A percentile compares a stretch with the other conserved stretches of the same genome.
Conservation (phyloP, 2,329 filamentous ascomycete species). For the Trichoderma sp. region DNA sequence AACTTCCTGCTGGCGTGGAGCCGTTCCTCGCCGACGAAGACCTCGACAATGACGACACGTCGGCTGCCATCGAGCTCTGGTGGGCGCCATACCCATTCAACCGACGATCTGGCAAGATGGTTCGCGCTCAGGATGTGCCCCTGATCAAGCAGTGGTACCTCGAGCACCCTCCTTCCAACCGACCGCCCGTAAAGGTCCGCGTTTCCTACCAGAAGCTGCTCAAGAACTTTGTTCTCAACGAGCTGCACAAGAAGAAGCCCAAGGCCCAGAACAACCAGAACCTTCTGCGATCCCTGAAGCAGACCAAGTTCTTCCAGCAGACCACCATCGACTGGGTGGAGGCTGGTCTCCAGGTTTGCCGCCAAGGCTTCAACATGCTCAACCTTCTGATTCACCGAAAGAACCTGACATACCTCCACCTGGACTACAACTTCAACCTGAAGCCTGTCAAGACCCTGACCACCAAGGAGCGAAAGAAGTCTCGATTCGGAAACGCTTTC, state of each 20-base stretch:
- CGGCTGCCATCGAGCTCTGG: conserved; percentile 91
- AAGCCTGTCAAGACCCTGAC: conserved; percentile 99
- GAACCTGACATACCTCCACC: conserved; percentile 95
- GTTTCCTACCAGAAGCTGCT: conserved; percentile 98
- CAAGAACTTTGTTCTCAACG: conserved; percentile 94
- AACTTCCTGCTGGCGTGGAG: conserved; percentile 75
- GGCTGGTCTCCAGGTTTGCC: conserved; percentile 94
- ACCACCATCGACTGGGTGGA: conserved; percentile 99
- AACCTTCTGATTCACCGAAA: conserved; percentile 97
- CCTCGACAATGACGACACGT: conserved; percentile 84
- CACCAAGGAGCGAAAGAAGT: conserved; percentile 99
- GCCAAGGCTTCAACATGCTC: conserved; percentile 99
- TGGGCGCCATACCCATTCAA: conserved; percentile 98
- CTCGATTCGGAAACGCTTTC: conserved; percentile 97
- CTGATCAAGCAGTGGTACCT: conserved; percentile 98
- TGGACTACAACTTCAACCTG: conserved; percentile 99
- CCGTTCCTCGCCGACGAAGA: conserved; percentile 91
- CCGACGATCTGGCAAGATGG: conserved; percentile 90
- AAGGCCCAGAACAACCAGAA: conserved; percentile 97
- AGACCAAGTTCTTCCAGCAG: conserved; percentile 99
- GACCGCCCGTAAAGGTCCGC: conserved; percentile 91
- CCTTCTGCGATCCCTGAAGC: conserved; percentile 83
- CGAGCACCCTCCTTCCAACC: conserved; percentile 84
- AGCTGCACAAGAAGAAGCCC: conserved; percentile 91
- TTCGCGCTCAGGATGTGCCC: conserved; percentile 93